Base-by-base conservation (phyloP, 2,329 filamentous ascomycete species). In the Phaeoacremonium minimum region DNA sequence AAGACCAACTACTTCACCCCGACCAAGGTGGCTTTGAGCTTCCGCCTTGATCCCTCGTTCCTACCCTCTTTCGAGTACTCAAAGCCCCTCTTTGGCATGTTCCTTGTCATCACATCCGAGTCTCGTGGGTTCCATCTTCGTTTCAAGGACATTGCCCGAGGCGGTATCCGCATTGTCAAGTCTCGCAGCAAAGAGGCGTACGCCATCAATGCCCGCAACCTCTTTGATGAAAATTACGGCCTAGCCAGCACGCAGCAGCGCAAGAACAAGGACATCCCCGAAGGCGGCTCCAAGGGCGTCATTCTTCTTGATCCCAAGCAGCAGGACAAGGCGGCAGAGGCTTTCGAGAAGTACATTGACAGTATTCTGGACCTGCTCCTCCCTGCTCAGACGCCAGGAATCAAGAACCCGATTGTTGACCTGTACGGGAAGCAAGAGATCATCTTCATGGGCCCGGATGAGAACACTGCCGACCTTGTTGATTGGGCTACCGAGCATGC, bases 261-360 rank as follows among this genome's bases (percentile, higher is more conserved):
- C 57, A 98, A 98, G 78, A 98, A 98, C 76, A 98, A 98, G 73
- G 93, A 98, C 55, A 98, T 98, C 35, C 93, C 93, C 4, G 93
- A 98, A 68, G 93, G 93, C 46, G 93, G 93, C 37, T 95, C 91
- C 53, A 98, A 98, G 71, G 93, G 93, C 67, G 93, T 98, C 40
- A 91, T 98, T 42, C 76, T 98, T 32, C 80, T 98, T 28, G 91
- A 98, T 61, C 80, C 87, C 45, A 84, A 90, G 58, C 89, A 96
- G 64, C 93, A 98, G 64, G 88, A 96, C 63, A 94, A 91, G 67
- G 85, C 85, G 14, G 78, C 76, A 32, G 89, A 95, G 44, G 91
- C 93, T 3, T 98, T 98, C 52, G 91, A 98, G 70, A 98, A 98
- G 73, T 98, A 98, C 67, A 98, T 98, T 54, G 93, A 98, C 69